Conservation (phyloP, 331 rosid genomes). For the Erythrophleum ivorense region DNA sequence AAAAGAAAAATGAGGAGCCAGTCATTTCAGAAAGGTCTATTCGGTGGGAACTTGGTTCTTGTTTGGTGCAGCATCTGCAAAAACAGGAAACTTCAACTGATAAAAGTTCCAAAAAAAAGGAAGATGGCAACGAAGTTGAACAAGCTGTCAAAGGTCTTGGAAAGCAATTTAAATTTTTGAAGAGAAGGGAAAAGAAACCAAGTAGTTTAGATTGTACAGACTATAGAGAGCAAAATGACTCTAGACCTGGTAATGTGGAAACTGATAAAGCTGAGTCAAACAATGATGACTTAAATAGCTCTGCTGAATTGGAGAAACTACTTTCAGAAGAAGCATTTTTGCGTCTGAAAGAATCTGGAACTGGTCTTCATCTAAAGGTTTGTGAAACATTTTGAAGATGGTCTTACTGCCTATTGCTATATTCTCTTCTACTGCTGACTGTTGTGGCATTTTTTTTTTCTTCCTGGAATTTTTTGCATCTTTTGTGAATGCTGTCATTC, state of each 20-base stretch:
- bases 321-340: slow-evolving; percentile 67
- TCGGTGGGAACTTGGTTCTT: slow-evolving; percentile 98
- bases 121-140: slow-evolving; percentile 54
- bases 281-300: slow-evolving; percentile 49
- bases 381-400: slow-evolving; percentile 34
- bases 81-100: slow-evolving; percentile 63
- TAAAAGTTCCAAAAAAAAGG: slow-evolving; percentile 42
- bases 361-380: slow-evolving; percentile 90
- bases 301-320: slow-evolving; percentile 59
- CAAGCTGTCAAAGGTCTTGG: slow-evolving; percentile 87
- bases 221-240: slow-evolving; percentile 51
- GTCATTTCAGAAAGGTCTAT: slow-evolving; percentile 55
- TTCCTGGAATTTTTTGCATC: background rate
- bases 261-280: slow-evolving; percentile 46
- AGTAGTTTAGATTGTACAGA: slow-evolving; percentile 33
- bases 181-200: slow-evolving; percentile 75
- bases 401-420: background rate
- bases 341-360: slow-evolving; percentile 79
- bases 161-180: slow-evolving; percentile 82
- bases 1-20: slow-evolving; percentile 55
- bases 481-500: background rate
- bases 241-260: slow-evolving; percentile 33
- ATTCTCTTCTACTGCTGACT: background rate
- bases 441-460: background rate
- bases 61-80: slow-evolving; percentile 92